Base-by-base conservation (phyloP, 495 filamentous ascomycete genomes). In the Sordaria brevicollis region DNA sequence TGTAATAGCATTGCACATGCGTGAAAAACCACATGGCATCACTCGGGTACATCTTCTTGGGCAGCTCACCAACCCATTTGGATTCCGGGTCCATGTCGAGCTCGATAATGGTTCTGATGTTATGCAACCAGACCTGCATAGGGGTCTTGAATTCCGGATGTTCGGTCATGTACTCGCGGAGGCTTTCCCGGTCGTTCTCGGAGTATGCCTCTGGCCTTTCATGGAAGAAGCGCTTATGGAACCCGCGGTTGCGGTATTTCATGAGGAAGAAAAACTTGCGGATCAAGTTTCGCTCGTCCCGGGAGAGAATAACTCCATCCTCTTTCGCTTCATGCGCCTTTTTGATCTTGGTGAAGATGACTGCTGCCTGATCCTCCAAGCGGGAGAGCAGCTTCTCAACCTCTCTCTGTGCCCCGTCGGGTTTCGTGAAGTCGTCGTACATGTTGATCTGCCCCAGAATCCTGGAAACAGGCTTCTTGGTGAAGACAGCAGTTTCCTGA, bases 221-320 rank as follows among this genome's bases (percentile, higher is more conserved):
- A 37, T 78, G 72, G 70, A 77, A 75, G 73, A 77, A 85, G 7
- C 78, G 76, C 25, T 65, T 29, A 38, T 80, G 74, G 43, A 84
- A 83, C 7, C 35, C 38, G 1, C 41, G 43, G 43, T 72, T 73
- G 21, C 86, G 82, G 69, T 85, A 87, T 66, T 82, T 83, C 77
- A 87, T 82, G 19, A 87, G 76, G 74, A 86, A 87, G 17, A 87
- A 75, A 68, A 87, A 87, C 66, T 84, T 86, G 69, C 85, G 81
- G 29, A 87, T 67, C 5, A 72, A 29, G 69, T 86, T 74, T 65
- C 75, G 75, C 54, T 87, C 80, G 5, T 49, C 43, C 4, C 84
- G 80, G 9, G 74, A 76, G 10, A 87, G 69, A 74, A 73, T 78
- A 4, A 84, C 36, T 1, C 37, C 73, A 0, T 37, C n/a, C 6